Evolutionary conservation across 106 monocot genomes (phyloP), one percentile per base, ranked within the genome.

Genomic region (Apostasia shenzhenica): DNA sequence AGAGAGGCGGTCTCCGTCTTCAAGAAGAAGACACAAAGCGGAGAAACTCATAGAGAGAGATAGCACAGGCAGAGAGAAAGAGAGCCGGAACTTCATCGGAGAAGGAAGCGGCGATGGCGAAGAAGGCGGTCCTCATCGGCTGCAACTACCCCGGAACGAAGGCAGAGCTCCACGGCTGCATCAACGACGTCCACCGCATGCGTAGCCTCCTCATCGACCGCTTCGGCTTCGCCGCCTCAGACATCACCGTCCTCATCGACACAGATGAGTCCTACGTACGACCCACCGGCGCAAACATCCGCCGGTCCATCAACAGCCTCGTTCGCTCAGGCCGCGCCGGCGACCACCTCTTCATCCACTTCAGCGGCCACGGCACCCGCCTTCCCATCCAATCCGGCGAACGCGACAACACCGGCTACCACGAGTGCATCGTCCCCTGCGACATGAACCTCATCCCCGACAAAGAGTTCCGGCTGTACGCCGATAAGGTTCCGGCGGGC

Each of bases 311-410:
- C 46, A 13, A 43, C 2, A 40, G 40, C 10, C 84, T 93, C 84
- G 70, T 84, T 7, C 80, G 44, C 47, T 41, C 54, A 9, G 93
- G 89, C 2, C 64, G 64, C 59, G 13, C 83, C 7, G 84, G 86
- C 3, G 93, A 93, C 66, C 72, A 86, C 40, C 75, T 93, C 41
- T 82, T 93, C 72, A 86, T 93, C 72, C 93, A 93, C 70, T 93
- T 82, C 58, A 93, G 93, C 55, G 93, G 93, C n/a, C 93, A 93
- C 49, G 93, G 93, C 42, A 88, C 89, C 2, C 79, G 81, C 54
- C 50, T 89, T 4, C 85, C 85, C 7, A 11, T 77, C 1, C 72
- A 62, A 2, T 78, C 52, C 59, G 55, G 71, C 37, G 70, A 77
- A 3, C 26, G 69, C n/a, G 13, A 12, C 51, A 0, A 40, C 46